Evolutionary conservation across 176 grass and related monocot genomes (phyloP), one percentile per base, ranked within the genome.

Genomic region (Carex littledalei): DNA sequence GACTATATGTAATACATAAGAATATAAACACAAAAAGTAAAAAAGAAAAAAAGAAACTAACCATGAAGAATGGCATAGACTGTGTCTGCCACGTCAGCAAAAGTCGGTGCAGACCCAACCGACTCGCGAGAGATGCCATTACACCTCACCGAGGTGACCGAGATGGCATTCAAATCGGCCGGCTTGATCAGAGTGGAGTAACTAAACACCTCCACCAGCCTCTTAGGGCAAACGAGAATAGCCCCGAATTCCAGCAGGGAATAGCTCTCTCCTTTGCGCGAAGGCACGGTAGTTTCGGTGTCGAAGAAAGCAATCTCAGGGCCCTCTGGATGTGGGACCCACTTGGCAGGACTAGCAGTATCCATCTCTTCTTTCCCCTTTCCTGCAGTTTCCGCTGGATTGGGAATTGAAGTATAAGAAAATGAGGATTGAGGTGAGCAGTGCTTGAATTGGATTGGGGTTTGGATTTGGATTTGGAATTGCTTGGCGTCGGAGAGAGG

Each of bases 231-330:
- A 13, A 99, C 90, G 18, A 99, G 80, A 82, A 99, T 90, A n/a
- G 87, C 96, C 6, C 96, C 96, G 81, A 99, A 99, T 87, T 99
- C 93, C 80, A 99, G 93, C 63, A 99, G 87, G 21, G 91, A 86
- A 69, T 89, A 91, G 45, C 91, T 85, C 84, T 89, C 89, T 0
- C 89, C 86, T 0, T 68, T 59, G 2, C 91, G 87, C 64, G 85
- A 73, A 84, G 96, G 96, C 63, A 95, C 86, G 2, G 96, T 92
- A 12, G 93, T 98, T 91, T 98, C 93, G 52, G 94, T 80, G 88
- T 95, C 93, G 81, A 98, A 98, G 90, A 98, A 98, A n/a, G 96
- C 96, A 73, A 98, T 98, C 93, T 95, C 89, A 3, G 89, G 43
- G 0, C 87, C 89, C 6, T 86, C 64, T 0, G 26, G 59, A 43